These are phyloP conservation scores for Yueomyces sp. DNA, from an alignment of 805 yeast species.

Conservation along the genomic window DNA sequence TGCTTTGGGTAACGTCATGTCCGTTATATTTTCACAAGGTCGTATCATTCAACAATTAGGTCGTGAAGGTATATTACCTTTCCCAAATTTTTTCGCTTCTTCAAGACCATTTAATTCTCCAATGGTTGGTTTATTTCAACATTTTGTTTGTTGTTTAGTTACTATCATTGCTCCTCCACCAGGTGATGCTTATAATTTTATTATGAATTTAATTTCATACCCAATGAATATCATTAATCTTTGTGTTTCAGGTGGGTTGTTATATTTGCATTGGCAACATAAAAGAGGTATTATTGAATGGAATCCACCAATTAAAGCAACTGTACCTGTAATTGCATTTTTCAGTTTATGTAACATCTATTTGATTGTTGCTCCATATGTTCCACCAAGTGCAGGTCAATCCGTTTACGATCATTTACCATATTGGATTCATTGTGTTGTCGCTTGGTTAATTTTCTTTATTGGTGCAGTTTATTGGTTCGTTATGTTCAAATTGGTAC, in stretches of 20 bases:
- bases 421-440: constrained; percentile 69
- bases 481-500: constrained; percentile 46
- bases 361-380: constrained; percentile 62
- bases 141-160: constrained; percentile 61
- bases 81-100: constrained; percentile 55
- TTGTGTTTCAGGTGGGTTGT: constrained; percentile 43
- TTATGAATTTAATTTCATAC: constrained; percentile 66
- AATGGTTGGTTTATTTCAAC: constrained; percentile 57
- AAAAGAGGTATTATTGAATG: constrained; percentile 39
- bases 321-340: constrained; percentile 48
- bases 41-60: constrained; percentile 71
- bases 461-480: constrained; percentile 57
- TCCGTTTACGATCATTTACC: constrained; percentile 59
- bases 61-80: constrained; percentile 70
- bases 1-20: constrained; percentile 70
- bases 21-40: constrained; percentile 73
- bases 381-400: constrained; percentile 58
- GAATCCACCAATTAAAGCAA: constrained; percentile 61
- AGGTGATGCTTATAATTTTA: constrained; percentile 77
- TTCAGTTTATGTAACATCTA: constrained; percentile 55
- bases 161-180: constrained; percentile 74
- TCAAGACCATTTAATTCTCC: constrained; percentile 67
- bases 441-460: constrained; percentile 64
- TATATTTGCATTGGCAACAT: constrained; percentile 42
- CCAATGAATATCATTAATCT: constrained; percentile 69